Conservation (phyloP, 768 basidiomycete species). For the Neoboletus brunneissimus region DNA sequence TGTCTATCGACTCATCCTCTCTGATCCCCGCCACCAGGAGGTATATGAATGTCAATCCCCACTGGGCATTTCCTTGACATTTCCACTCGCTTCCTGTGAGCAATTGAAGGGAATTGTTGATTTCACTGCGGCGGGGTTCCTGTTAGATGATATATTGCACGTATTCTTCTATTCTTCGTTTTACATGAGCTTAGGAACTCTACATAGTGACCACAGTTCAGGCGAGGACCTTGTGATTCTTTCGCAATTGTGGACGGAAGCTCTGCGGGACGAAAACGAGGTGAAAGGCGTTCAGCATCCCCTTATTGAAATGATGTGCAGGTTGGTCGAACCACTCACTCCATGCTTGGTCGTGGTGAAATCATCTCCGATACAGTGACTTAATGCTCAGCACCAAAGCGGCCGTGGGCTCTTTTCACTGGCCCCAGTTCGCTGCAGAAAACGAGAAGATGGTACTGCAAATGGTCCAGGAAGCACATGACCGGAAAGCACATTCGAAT, state of each 20-base stretch:
- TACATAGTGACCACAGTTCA: background rate
- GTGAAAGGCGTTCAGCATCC: background rate
- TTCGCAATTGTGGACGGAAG: background rate
- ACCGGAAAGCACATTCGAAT: conserved; percentile 1
- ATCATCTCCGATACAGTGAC: background rate
- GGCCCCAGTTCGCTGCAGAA: conserved; percentile 7
- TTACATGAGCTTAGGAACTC: background rate
- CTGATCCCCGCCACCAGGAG: conserved; percentile 13
- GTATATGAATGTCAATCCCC: conserved; percentile 17
- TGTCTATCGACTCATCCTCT: background rate
- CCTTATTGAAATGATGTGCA: conserved; percentile 2
- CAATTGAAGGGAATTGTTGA: background rate
- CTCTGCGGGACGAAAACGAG: background rate
- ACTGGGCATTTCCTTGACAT: background rate
- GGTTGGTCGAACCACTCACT: conserved; percentile 1
- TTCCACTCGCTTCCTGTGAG: background rate
- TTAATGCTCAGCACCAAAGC: conserved; percentile 3
- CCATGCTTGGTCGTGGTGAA: background rate
- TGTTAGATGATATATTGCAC: background rate
- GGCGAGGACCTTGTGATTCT: background rate
- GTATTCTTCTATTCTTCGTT: background rate
- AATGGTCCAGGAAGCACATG: conserved; percentile 5
- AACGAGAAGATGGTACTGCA: background rate
- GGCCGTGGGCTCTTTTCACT: conserved; percentile 9
- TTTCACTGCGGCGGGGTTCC: background rate